Percentiles rank a stretch among this genome's conserved stretches.
phyloP scores from a whole-genome alignment of 73 alveolate genomes.

The Paramecium sonneborni region DNA sequence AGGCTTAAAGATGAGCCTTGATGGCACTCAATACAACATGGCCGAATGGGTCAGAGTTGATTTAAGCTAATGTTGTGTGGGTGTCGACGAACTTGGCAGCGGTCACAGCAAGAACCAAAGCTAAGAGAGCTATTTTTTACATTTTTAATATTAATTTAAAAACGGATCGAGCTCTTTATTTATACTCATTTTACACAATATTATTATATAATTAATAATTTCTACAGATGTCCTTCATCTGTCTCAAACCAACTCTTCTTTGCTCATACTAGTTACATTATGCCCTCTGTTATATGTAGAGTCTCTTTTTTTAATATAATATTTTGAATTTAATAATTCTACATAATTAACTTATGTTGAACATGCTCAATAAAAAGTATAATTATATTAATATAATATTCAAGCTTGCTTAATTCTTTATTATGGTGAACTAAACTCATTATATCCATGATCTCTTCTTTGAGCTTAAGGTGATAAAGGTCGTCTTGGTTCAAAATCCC shows the following conservation, averaged over 20 bases:
- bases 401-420: conserved; percentile 25
- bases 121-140: conserved; percentile 50
- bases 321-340: background rate
- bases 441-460: background rate
- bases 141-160: conserved; percentile 45
- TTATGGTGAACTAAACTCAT: conserved; percentile 1
- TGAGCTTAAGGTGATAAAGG: background rate
- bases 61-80: conserved; percentile 55
- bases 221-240: background rate
- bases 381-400: background rate
- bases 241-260: background rate
- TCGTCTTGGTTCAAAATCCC: conserved; percentile 29
- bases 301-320: background rate
- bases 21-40: conserved; percentile 48
- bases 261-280: background rate
- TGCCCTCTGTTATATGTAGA: background rate
- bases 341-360: background rate
- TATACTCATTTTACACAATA: conserved; percentile 9
- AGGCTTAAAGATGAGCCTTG: conserved; percentile 54
- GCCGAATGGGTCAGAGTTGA: conserved; percentile 56
- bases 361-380: background rate
- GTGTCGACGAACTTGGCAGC: conserved; percentile 52
- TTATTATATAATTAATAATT: background rate
- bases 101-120: conserved; percentile 54
- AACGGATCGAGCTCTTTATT: conserved; percentile 39